Percentiles rank a stretch among this genome's conserved stretches.
These are phyloP conservation scores for Candida glucosophila DNA, from an alignment of 1,139 yeast genomes.

Conservation along the genomic window DNA sequence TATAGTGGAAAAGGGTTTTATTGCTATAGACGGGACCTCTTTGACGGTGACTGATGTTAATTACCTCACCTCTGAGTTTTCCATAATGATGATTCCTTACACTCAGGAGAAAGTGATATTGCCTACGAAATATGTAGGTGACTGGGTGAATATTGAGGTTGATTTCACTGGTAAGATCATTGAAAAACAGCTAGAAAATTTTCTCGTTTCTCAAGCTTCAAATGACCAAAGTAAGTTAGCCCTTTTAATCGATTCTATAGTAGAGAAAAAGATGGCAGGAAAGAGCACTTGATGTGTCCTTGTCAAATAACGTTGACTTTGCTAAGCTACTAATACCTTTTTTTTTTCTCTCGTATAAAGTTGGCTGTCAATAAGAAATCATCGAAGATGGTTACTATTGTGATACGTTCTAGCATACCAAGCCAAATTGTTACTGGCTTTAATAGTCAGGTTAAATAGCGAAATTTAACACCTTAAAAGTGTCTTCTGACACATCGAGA, in stretches of 20 bases:
- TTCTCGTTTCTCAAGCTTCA: conserved; percentile 46
- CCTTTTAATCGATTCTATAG: conserved; percentile 38
- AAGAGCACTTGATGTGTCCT: too few species aligned
- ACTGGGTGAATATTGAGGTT: conserved; percentile 79
- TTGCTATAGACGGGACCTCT: conserved; percentile 90
- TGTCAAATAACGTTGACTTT: too few species aligned
- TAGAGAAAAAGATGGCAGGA: conserved; percentile 42
- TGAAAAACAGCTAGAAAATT: conserved; percentile 69
- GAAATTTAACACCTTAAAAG: too few species aligned
- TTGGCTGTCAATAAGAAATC: too few species aligned
- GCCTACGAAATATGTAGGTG: conserved; percentile 57
- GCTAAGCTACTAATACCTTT: too few species aligned
- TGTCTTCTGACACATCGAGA: too few species aligned
- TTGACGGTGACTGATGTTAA: conserved; percentile 79
- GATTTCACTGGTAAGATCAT: conserved; percentile 89
- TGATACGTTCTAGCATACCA: too few species aligned
- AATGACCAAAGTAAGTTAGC: conserved; percentile 30
- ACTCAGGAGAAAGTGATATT: conserved; percentile 79
- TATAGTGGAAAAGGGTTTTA: conserved; percentile 89
- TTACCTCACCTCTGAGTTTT: conserved; percentile 46
- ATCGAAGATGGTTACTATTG: too few species aligned
- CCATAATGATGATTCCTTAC: conserved; percentile 86
- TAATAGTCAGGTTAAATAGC: too few species aligned
- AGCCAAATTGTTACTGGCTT: too few species aligned
- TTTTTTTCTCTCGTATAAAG: too few species aligned